Percentiles rank a stretch among this genome's conserved stretches.
phyloP scores from a whole-genome alignment of 2,329 filamentous ascomycete species.

The Whalleya microplaca region DNA sequence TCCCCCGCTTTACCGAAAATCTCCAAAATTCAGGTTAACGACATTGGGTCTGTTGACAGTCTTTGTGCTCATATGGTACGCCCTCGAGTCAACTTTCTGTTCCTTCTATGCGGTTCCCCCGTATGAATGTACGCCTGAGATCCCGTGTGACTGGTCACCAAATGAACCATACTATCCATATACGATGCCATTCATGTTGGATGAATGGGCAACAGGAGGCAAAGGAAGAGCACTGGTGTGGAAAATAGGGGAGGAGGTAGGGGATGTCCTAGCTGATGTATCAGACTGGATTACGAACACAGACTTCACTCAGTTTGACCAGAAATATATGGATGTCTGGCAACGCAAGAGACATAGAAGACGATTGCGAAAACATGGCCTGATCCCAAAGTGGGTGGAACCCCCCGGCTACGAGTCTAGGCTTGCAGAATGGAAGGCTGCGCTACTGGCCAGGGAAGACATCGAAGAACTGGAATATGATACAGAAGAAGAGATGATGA shows the following conservation, averaged over 20 bases:
- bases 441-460: slow-evolving; percentile 45
- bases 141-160: slow-evolving; percentile 58
- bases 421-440: slow-evolving; percentile 50
- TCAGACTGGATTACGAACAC: slow-evolving; percentile 50
- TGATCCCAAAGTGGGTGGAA: slow-evolving; percentile 42
- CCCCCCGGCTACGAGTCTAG: slow-evolving; percentile 47
- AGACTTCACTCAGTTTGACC: slow-evolving; percentile 49
- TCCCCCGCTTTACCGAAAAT: slow-evolving; percentile 50
- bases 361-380: slow-evolving; percentile 53
- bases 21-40: slow-evolving; percentile 52
- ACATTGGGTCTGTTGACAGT: slow-evolving; percentile 51
- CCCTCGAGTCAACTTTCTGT: slow-evolving; percentile 58
- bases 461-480: slow-evolving; percentile 46
- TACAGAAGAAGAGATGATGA: slow-evolving; percentile 40
- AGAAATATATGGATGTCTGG: slow-evolving; percentile 49
- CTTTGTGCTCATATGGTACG: slow-evolving; percentile 55
- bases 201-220: slow-evolving; percentile 63
- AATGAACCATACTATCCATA: slow-evolving; percentile 64
- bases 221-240: slow-evolving; percentile 46
- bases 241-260: slow-evolving; percentile 46
- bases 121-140: slow-evolving; percentile 47
- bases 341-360: slow-evolving; percentile 53
- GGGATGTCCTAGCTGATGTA: slow-evolving; percentile 53
- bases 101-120: slow-evolving; percentile 56
- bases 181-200: slow-evolving; percentile 64